Base-by-base conservation (phyloP, 805 yeast species). In the Torulaspora indica region DNA sequence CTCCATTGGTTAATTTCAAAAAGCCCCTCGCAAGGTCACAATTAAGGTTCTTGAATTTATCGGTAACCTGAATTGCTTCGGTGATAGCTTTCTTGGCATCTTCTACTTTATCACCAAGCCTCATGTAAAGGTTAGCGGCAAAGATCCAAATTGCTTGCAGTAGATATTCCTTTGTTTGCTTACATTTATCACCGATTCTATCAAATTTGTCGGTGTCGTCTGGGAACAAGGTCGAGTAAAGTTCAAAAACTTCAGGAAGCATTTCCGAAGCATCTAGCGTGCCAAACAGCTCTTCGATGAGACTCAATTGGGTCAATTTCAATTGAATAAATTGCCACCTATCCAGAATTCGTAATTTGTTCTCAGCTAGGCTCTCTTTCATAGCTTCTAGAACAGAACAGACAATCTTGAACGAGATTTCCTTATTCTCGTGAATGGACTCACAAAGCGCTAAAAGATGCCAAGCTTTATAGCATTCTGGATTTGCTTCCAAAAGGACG, bases 61-160 rank as follows among this genome's bases (percentile, higher is more conserved):
- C 75, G 0, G 83, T 77, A 2, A 73, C 69, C 1, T 70, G 63
- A 45, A 76, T 82, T 1, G 95, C 87, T 61, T 88, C 96, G 6
- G 74, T 72, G 4, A 88, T 73, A 37, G 95, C 82, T 46, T 76
- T 79, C 54, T 79, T 80, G 1, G 90, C 79, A 42, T 87, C 95
- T 2, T 68, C 72, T 1, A 67, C 50, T 31, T 76, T 61, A 1
- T 76, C 80, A 8, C 45, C 44, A 0, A 46, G 14, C 46, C 76
- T 75, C 54, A 76, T 67, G 58, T 86, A 88, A 22, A 87, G 66
- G 29, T 74, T 73, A 0, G 88, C 74, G 0, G 86, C 73, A 77
- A 88, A 78, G 39, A 89, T 60, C 96, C 96, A 89, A 18, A 86
- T 57, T 27, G 72, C 71, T 54, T 81, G 87, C 36, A 81, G 58